Evolutionary conservation across 2,329 filamentous ascomycete genomes (phyloP).

Genomic region (Colletotrichum salicis): DNA sequence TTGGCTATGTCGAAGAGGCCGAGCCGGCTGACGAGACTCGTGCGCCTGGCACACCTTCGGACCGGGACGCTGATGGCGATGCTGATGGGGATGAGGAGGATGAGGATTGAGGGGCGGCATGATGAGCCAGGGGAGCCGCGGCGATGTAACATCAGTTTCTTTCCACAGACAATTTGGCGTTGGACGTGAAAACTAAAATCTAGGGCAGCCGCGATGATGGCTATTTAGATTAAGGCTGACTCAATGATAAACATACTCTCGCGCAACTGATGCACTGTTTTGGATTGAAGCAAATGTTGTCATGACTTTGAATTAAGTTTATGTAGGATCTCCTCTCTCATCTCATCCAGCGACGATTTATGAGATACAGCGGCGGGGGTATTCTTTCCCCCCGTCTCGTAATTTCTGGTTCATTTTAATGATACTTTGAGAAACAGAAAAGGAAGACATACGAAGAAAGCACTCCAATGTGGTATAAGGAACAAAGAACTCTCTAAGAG

Average conservation of each 20-base stretch:
- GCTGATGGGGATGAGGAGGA: slow-evolving; percentile 59
- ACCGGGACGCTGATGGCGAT: slow-evolving; percentile 54
- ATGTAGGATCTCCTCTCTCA: neutral
- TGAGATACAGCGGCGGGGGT: neutral
- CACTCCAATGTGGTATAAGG: neutral
- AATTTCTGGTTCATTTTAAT: neutral
- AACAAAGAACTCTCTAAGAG: neutral
- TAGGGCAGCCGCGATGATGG: neutral
- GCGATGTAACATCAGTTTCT: slow-evolving; percentile 2
- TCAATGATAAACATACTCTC: neutral
- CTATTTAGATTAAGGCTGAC: neutral
- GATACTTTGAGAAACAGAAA: neutral
- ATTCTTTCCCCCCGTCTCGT: neutral
- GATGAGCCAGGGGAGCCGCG: neutral
- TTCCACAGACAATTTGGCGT: neutral
- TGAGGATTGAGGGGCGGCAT: slow-evolving; percentile 34
- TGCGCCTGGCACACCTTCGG: slow-evolving; percentile 37
- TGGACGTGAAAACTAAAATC: neutral
- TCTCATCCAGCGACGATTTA: neutral
- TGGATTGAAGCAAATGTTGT: neutral
- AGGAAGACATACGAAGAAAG: neutral
- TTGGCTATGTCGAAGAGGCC: slow-evolving; percentile 56
- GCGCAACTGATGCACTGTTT: no score
- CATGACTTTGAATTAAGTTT: slow-evolving; percentile 13
- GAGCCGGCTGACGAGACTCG: slow-evolving; percentile 21